Evolutionary conservation across 371 early-diverging fungal genomes (phyloP).

Genomic region (Mortierella sp.): DNA sequence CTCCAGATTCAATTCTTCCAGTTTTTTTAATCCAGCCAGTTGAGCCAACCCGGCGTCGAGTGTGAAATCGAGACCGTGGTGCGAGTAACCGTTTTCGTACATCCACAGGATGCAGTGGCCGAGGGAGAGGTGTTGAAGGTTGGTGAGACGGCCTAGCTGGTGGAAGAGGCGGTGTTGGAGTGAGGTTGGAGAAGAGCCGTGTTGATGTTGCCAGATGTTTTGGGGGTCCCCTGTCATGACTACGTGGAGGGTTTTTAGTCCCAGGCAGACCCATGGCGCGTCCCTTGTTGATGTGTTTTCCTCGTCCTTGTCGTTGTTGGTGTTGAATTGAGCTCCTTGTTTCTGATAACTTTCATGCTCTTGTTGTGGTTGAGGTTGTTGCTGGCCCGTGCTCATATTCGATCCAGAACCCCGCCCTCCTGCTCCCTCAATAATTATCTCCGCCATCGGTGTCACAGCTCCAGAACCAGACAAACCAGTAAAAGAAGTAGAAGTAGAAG

Average conservation of each 20-base stretch:
- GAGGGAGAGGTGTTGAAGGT: constrained; percentile 1
- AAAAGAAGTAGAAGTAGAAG: no score
- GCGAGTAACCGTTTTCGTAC: constrained; percentile 10
- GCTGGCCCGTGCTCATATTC: neutral
- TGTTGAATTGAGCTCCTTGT: neutral
- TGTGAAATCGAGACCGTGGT: constrained; percentile 22
- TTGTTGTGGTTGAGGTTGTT: neutral
- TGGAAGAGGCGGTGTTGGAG: constrained; percentile 18
- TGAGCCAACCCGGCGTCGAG: constrained; percentile 15
- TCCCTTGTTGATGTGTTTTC: neutral
- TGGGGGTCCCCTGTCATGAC: constrained; percentile 14
- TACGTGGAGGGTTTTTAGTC: constrained; percentile 17
- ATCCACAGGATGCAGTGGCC: constrained; percentile 18
- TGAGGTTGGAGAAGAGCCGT: neutral
- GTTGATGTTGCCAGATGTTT: constrained; percentile 1
- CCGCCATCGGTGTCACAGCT: no score
- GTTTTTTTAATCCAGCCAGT: neutral
- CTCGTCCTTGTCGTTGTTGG: neutral
- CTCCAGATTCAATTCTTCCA: constrained; percentile 23
- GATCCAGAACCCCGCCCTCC: neutral
- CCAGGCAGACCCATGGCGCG: constrained; percentile 25
- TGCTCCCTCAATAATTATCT: neutral
- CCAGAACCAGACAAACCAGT: no score
- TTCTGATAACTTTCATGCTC: neutral
- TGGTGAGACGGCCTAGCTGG: constrained; percentile 20